A percentile compares a stretch with the other conserved stretches of the same genome.
These are phyloP conservation scores for Mortierella sp. DNA, from an alignment of 371 early-diverging fungal genomes.

Conservation along the genomic window DNA sequence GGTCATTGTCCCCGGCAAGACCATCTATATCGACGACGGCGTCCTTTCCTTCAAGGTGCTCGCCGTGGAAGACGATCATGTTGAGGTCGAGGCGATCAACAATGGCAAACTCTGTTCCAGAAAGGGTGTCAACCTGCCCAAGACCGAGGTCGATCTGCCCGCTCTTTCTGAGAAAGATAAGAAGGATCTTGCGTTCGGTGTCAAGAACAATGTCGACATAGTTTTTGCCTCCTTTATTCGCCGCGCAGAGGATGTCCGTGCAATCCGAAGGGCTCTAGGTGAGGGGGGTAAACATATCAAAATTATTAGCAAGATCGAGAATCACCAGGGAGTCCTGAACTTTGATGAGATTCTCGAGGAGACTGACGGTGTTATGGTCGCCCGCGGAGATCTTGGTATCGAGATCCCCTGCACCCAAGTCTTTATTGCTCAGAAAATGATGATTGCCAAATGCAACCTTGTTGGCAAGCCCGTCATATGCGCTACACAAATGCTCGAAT, in stretches of 20 bases:
- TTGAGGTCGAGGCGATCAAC: slow-evolving; percentile 82
- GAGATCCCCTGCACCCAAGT: slow-evolving; percentile 95
- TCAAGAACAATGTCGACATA: slow-evolving; percentile 94
- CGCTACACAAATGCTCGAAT: slow-evolving; percentile 99
- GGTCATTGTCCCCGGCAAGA: slow-evolving; percentile 83
- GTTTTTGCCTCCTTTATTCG: slow-evolving; percentile 98
- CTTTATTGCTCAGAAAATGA: slow-evolving; percentile 97
- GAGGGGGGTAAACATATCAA: slow-evolving; percentile 86
- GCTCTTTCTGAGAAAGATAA: slow-evolving; percentile 96
- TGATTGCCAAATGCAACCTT: slow-evolving; percentile 93
- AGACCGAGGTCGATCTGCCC: slow-evolving; percentile 88
- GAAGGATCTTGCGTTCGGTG: slow-evolving; percentile 90
- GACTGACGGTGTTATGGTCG: slow-evolving; percentile 99
- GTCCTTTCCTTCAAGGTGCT: slow-evolving; percentile 87
- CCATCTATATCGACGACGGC: slow-evolving; percentile 91
- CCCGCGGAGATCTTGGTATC: slow-evolving; percentile 98
- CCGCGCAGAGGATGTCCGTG: slow-evolving; percentile 86
- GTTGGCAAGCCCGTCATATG: slow-evolving; percentile 97
- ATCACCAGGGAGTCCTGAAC: slow-evolving; percentile 95
- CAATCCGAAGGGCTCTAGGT: slow-evolving; percentile 84
- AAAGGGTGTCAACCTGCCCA: slow-evolving; percentile 94
- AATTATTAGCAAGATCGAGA: slow-evolving; percentile 97
- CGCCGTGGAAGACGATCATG: slow-evolving; percentile 67
- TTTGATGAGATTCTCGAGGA: slow-evolving; percentile 96
- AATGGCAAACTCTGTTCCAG: slow-evolving; percentile 79